Percentiles rank a stretch among this genome's conserved stretches.
Evolutionary conservation across 148 eudicot genomes (phyloP).

Genomic region (Diospyros kaki): DNA sequence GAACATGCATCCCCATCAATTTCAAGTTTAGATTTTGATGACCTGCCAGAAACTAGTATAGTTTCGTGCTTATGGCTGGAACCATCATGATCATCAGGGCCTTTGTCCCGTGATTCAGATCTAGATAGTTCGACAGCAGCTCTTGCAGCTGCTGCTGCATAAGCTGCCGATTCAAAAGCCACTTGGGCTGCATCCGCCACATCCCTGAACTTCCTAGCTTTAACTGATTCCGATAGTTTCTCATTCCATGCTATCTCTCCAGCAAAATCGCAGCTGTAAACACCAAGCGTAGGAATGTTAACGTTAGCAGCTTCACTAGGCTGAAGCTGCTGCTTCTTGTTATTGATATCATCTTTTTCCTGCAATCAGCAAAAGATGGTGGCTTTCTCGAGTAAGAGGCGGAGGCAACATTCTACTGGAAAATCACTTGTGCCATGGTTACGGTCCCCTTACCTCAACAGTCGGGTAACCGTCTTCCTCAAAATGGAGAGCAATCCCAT

Average conservation of each 20-base stretch:
- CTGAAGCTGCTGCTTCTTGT: conserved; percentile 9
- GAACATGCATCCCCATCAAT: conserved; percentile 8
- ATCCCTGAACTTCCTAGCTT: conserved; percentile 10
- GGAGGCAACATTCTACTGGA: neutral
- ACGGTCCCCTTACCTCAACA: conserved; percentile 8
- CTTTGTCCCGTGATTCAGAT: conserved; percentile 30
- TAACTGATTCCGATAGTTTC: conserved; percentile 15
- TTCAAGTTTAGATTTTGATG: conserved; percentile 7
- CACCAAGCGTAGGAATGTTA: conserved; percentile 1
- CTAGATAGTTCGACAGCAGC: conserved; percentile 68
- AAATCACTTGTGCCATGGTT: neutral
- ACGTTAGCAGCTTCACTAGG: neutral
- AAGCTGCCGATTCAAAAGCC: conserved; percentile 22
- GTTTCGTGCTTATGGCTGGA: neutral
- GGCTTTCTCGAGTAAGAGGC: neutral
- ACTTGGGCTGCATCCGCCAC: conserved; percentile 15
- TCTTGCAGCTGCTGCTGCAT: conserved; percentile 80
- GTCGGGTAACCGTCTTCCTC: conserved; percentile 9
- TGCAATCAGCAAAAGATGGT: conserved; percentile 14
- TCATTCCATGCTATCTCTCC: neutral
- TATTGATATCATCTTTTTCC: conserved; percentile 12
- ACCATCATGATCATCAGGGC: conserved; percentile 17
- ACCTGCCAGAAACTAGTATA: neutral
- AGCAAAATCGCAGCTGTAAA: neutral
- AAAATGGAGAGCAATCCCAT: conserved; percentile 28